Base-by-base conservation (phyloP, 73 alveolate genomes). In the Paramecium sonneborni region DNA sequence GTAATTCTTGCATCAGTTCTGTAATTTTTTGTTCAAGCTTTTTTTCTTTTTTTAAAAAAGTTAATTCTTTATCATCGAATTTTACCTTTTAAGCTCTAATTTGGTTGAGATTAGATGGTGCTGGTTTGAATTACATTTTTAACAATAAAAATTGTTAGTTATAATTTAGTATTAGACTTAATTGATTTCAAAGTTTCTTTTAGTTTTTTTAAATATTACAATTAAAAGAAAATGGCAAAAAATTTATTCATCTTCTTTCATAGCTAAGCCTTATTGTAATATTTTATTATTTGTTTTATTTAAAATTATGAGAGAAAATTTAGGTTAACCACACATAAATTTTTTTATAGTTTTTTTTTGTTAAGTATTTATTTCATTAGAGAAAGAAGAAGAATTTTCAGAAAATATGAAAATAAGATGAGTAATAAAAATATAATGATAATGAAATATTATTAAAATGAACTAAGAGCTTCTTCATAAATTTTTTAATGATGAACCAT, bases 111-210 rank as follows among this genome's bases (percentile, higher is more conserved):
- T 72, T 72, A 37, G 38, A 28, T 35, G 86, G 86, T 15, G 86
- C 86, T n/a, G 86, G 58, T 72, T 72, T 72, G 86, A 72, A 72
- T 72, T 72, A 72, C 86, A 72, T 58, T 62, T 62, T 62, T 62
- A 62, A 62, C 84, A 62, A 62, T 62, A 35, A 52, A 52, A 52
- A 52, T 52, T 52, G 68, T 52, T 52, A 52, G 68, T 52, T 52
- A 52, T 52, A 52, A 52, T 52, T 35, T 52, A 52, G 34, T 52
- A 52, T 52, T 52, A 48, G 62, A 12, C 62, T 48, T 48, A 52
- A 52, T 52, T 52, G 26, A 52, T 52, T 52, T 52, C 32, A 52
- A 52, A 52, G 68, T 52, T n/a, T 52, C 32, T 52, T 52, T 52
- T 18, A 15, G 15, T 52, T 4, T 35, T n/a, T n/a, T n/a, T n/a